Base-by-base conservation (phyloP, 1,284 basidiomycete species). In the Ceratobasidium sp. region DNA sequence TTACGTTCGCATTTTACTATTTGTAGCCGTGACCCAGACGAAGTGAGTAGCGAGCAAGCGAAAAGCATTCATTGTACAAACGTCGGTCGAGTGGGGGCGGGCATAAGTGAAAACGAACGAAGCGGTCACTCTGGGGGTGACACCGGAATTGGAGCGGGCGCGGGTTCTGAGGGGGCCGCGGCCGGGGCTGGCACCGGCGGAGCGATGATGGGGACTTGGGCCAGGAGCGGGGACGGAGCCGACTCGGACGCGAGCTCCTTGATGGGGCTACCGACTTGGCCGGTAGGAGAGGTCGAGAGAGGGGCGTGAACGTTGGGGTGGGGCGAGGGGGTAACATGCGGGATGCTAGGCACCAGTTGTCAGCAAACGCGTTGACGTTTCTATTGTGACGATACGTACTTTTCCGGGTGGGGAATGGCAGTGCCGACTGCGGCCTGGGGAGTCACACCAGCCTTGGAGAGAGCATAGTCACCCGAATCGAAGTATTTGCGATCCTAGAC, bases 381-480 rank as follows among this genome's bases (percentile, higher is more conserved):
- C 18, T 23, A 18, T n/a, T 16, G 5, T 30, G 16, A 63, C 14
- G 6, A 63, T n/a, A 83, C 91, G 75, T 79, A 95, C 94, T 93
- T 94, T 83, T 97, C 93, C 36, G 95, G 95, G 80, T 93, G 96
- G 28, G 95, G 95, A 77, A 97, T 97, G 59, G 94, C 92, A 33
- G 94, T 97, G 51, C 95, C 95, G 62, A 96, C 93, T 16, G 89
- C 87, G 79, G 87, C 93, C 80, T 94, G 92, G 58, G 94, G 90
- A 25, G 91, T 87, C 49, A 93, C 92, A 40, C 96, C 95, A 3
- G 95, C 96, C 82, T 98, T 97, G 71, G 94, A 95, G 77, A 98
- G 85, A 64, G 95, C 95, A 79, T 98, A 98, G 81, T 98, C 95
- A 75, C 96, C 96, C 74, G 96, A 98, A 82, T 98, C 95, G 81